Evolutionary conservation across 1,139 yeast species (phyloP).

Genomic region (Yamadazyma sp.): DNA sequence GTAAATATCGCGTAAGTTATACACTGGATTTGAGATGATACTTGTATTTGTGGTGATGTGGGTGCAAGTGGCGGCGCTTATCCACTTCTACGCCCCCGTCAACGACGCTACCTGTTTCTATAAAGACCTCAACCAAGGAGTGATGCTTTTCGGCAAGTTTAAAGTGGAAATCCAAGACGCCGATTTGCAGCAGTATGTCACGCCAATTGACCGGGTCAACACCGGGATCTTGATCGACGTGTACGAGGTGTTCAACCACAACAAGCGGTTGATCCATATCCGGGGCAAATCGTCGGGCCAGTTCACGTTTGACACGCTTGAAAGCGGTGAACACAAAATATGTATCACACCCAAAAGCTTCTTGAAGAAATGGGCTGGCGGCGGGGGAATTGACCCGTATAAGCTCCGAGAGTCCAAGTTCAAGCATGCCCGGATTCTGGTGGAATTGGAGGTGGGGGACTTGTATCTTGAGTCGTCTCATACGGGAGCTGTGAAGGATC

Average conservation of each 20-base stretch:
- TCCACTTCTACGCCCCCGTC: conserved; percentile 56
- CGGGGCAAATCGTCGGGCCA: conserved; percentile 59
- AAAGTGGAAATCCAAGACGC: conserved; percentile 57
- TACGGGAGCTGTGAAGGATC: conserved; percentile 44
- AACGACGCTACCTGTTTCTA: conserved; percentile 65
- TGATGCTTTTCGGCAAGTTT: conserved; percentile 59
- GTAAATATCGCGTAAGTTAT: no score
- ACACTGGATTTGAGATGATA: no score
- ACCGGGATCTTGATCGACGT: conserved; percentile 45
- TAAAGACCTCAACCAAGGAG: conserved; percentile 60
- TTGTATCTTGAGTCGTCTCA: conserved; percentile 47
- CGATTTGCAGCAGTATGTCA: conserved; percentile 40
- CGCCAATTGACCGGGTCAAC: conserved; percentile 35
- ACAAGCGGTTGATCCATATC: conserved; percentile 69
- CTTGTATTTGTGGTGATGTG: background rate
- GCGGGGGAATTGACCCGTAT: conserved; percentile 9
- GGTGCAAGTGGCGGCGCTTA: conserved; percentile 4
- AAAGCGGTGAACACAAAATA: conserved; percentile 70
- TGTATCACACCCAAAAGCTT: conserved; percentile 67
- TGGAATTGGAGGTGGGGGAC: conserved; percentile 56
- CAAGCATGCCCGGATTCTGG: conserved; percentile 47
- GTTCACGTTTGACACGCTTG: conserved; percentile 67
- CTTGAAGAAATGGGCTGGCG: conserved; percentile 19
- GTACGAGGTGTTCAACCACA: conserved; percentile 63
- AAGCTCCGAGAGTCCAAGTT: conserved; percentile 45